A percentile compares a stretch with the other conserved stretches of the same genome.
These are phyloP conservation scores for Scheffersomyces illinoinensis DNA, from an alignment of 1,139 yeast genomes.

Conservation along the genomic window DNA sequence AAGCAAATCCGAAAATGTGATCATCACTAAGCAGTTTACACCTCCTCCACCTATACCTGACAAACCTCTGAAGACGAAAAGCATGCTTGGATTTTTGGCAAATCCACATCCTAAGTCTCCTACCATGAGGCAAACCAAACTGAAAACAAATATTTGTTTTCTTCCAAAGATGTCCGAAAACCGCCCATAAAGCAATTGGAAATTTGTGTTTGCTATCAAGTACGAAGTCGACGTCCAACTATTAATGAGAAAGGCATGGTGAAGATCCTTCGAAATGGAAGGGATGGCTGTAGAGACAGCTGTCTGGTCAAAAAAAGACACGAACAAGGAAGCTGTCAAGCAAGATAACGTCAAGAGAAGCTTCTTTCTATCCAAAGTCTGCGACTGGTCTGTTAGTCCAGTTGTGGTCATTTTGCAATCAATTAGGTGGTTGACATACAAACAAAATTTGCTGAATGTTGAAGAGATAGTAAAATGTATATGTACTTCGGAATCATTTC, in stretches of 20 bases:
- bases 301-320: slow-evolving; percentile 40
- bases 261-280: slow-evolving; percentile 36
- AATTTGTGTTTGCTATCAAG: slow-evolving; percentile 46
- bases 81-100: slow-evolving; percentile 34
- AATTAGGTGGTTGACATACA: too few relatives aligned
- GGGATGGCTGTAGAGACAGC: slow-evolving; percentile 47
- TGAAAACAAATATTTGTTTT: slow-evolving; percentile 36
- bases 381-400: not conserved
- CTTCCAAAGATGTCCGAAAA: slow-evolving; percentile 50
- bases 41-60: slow-evolving; percentile 52
- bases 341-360: not conserved
- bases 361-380: not conserved
- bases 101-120: slow-evolving; percentile 48
- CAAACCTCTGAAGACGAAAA: slow-evolving; percentile 42
- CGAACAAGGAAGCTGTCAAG: not conserved
- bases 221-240: slow-evolving; percentile 50
- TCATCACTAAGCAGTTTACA: slow-evolving; percentile 42
- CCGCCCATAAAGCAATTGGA: slow-evolving; percentile 42
- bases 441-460: too few relatives aligned
- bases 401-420: too few relatives aligned
- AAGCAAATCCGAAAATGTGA: slow-evolving; percentile 42
- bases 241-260: slow-evolving; percentile 37
- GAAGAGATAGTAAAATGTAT: too few relatives aligned
- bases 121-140: slow-evolving; percentile 35
- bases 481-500: not conserved